A percentile compares a stretch with the other conserved stretches of the same genome.
Conservation (phyloP, 2,329 filamentous ascomycete species). For the Talaromyces sp. region DNA sequence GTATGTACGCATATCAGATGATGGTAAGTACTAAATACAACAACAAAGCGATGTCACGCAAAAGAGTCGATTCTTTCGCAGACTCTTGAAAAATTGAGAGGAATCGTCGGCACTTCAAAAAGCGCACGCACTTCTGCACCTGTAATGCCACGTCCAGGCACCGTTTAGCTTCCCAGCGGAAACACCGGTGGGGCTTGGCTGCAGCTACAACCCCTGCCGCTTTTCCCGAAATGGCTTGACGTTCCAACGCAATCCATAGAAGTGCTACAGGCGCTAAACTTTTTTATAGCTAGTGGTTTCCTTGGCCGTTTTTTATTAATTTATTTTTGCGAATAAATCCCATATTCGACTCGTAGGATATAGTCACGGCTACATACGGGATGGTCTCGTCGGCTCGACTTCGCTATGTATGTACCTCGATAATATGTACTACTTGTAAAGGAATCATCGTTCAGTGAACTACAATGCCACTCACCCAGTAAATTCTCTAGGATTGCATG, state of each 20-base stretch:
- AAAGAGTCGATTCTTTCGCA: not conserved
- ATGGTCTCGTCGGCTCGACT: not conserved
- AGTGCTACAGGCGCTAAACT: not conserved
- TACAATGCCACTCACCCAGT: not conserved
- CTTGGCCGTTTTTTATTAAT: not conserved
- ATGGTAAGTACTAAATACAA: not conserved
- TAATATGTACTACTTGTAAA: not conserved
- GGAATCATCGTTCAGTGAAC: not conserved
- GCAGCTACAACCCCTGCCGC: constrained; percentile 10
- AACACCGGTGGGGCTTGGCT: constrained; percentile 13
- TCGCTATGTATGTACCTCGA: not conserved
- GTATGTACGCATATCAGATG: not conserved
- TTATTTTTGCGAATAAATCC: not conserved
- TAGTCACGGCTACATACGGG: not conserved
- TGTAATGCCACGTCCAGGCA: constrained; percentile 15
- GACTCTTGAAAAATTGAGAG: not conserved
- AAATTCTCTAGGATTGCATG: not conserved
- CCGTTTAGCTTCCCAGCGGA: not conserved
- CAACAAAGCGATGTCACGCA: constrained; percentile 4
- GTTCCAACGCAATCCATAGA: not conserved
- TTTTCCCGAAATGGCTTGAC: constrained; percentile 4
- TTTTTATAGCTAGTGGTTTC: not conserved
- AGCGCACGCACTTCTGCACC: constrained; percentile 4
- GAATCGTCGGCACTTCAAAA: not conserved
- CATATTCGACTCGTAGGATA: not conserved